Conservation (phyloP, 1,284 basidiomycete species). For the Trichosporon coremiiforme region DNA sequence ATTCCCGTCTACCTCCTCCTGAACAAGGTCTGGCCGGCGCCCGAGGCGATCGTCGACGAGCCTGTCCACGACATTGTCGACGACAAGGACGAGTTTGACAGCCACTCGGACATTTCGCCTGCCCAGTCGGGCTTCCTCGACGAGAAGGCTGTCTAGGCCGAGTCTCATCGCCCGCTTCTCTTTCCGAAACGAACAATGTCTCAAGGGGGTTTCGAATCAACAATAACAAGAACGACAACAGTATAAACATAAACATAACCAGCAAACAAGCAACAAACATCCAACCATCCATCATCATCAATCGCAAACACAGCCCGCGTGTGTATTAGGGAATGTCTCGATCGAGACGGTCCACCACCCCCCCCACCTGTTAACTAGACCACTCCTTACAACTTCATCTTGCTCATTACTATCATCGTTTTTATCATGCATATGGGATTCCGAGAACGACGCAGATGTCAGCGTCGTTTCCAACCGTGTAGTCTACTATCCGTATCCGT, state of each 20-base stretch:
- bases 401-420: conserved; percentile 11
- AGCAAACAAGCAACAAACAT: not conserved
- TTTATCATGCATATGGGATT: conserved; percentile 10
- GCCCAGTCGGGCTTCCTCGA: conserved; percentile 1
- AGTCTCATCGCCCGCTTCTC: not conserved
- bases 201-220: not conserved
- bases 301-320: not conserved
- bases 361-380: conserved; percentile 3
- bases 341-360: not conserved
- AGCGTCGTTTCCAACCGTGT: conserved; percentile 11
- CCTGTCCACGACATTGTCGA: conserved; percentile 58
- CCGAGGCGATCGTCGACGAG: conserved; percentile 64
- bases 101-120: conserved; percentile 12
- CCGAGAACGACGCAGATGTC: conserved; percentile 10
- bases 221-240: not conserved
- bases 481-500: not conserved
- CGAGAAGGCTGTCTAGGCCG: conserved; percentile 4
- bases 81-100: conserved; percentile 1
- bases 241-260: not conserved
- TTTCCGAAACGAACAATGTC: conserved; percentile 2
- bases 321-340: not conserved
- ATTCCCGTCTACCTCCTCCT: conserved; percentile 66
- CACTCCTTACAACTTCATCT: not conserved
- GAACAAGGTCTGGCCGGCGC: conserved; percentile 64
- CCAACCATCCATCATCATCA: not conserved